Base-by-base conservation (phyloP, 192 early-diverging fungal genomes). In the Allomyces macrogynus region DNA sequence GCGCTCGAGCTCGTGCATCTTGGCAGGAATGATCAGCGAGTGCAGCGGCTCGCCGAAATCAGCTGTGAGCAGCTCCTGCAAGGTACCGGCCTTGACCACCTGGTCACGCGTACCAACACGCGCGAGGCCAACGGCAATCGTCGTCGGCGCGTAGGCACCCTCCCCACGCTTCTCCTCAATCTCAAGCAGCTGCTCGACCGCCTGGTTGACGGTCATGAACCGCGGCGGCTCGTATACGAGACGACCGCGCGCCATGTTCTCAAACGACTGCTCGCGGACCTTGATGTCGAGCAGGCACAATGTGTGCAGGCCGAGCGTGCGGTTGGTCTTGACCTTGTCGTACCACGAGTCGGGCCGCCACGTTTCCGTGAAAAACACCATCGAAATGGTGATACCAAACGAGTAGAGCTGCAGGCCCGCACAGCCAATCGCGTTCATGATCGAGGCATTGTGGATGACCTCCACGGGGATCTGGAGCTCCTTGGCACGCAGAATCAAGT, bases 291-390 rank as follows among this genome's bases (percentile, higher is more conserved):
- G 80, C 66, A 99, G 73, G 70, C 91, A 93, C 62, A 99, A 80
- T 5, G 95, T 99, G 67, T 99, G 95, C 66, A 99, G 73, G 26
- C 88, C 91, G 63, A 90, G 74, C 63, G 73, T 69, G 23, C 83
- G 68, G 77, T 99, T 99, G 64, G 87, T 82, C 68, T 87, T 86
- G 71, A 99, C 84, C 66, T 90, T 86, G 66, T 89, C 88, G 77
- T 95, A 97, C 73, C 92, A 99, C 67, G 87, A 90, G 70, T 99
- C 95, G 0, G 95, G 95, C 26, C 89, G 81, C 95, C 95, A 99
- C 16, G 80, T 84, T 18, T 94, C 92, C 1, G 91, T 92, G 77
- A 99, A 96, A 73, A 95, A 99, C 4, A 94, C 91, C 67, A 99
- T 90, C 20, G 95, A 99, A 26, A 99, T 86, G n/a, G 93, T 93